Conservation (phyloP, 1,139 yeast species). For the Arxiozyma heterogenica region DNA sequence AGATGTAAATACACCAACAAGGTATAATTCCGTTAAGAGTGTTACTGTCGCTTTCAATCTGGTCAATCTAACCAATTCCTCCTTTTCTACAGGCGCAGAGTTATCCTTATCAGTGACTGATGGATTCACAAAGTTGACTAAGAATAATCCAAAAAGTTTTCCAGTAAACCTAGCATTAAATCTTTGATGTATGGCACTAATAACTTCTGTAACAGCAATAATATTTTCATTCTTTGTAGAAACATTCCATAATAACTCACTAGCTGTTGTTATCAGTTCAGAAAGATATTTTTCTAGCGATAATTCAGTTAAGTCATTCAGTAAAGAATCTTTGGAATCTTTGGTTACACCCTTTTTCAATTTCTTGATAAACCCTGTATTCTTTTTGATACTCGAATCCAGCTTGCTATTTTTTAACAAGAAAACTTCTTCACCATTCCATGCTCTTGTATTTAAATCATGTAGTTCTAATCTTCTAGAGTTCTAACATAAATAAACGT, state of each 20-base stretch:
- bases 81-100: constrained; percentile 35
- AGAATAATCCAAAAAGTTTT: constrained; percentile 40
- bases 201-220: constrained; percentile 54
- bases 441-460: constrained; percentile 41
- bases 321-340: constrained; percentile 38
- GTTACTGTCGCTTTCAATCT: constrained; percentile 46
- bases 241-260: constrained; percentile 53
- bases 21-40: constrained; percentile 51
- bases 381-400: constrained; percentile 76
- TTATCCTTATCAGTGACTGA: constrained; percentile 20
- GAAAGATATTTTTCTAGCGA: constrained; percentile 69
- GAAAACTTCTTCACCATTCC: constrained; percentile 40
- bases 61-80: constrained; percentile 35
- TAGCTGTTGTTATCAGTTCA: constrained; percentile 55
- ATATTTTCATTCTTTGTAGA: constrained; percentile 49
- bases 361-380: constrained; percentile 72
- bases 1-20: constrained; percentile 49
- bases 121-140: constrained; percentile 40
- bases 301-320: constrained; percentile 54
- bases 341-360: constrained; percentile 48
- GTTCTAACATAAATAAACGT: constrained; percentile 11
- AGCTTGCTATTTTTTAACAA: constrained; percentile 34
- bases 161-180: constrained; percentile 50
- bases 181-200: constrained; percentile 71
- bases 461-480: constrained; percentile 34